A percentile compares a stretch with the other conserved stretches of the same genome.
Conservation (phyloP, 2,329 filamentous ascomycete genomes). For the Fusarium fracticaudum region DNA sequence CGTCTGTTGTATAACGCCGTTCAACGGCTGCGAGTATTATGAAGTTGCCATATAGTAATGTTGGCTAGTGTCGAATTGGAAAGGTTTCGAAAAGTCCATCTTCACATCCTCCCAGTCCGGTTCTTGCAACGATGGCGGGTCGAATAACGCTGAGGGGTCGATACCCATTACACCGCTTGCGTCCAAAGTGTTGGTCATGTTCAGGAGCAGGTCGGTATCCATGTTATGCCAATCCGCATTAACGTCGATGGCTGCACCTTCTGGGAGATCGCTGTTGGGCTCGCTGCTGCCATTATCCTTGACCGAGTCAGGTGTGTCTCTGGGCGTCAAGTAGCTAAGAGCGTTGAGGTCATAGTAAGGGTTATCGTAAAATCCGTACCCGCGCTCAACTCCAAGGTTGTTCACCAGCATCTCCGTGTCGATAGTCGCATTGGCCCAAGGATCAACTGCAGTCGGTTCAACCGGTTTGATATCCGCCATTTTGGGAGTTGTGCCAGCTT, state of each 20-base stretch:
- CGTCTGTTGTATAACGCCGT: slow-evolving; percentile 1
- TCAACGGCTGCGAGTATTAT: slow-evolving; percentile 10
- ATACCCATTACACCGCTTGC: slow-evolving; percentile 20
- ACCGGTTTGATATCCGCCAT: slow-evolving; percentile 42
- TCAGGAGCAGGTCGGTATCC: slow-evolving; percentile 54
- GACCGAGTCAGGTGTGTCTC: slow-evolving; percentile 72
- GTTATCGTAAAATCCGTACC: slow-evolving; percentile 48
- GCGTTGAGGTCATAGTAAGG: slow-evolving; percentile 57
- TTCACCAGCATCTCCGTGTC: slow-evolving; percentile 58
- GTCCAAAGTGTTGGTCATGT: slow-evolving; percentile 51
- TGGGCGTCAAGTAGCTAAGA: slow-evolving; percentile 65
- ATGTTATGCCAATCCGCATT: slow-evolving; percentile 61
- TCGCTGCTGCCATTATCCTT: slow-evolving; percentile 69
- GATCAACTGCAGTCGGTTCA: slow-evolving; percentile 39
- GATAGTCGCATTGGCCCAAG: slow-evolving; percentile 57
- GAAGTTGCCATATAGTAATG: slow-evolving; percentile 48
- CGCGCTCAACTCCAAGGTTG: slow-evolving; percentile 48
- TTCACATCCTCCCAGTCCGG: slow-evolving; percentile 62
- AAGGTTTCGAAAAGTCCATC: slow-evolving; percentile 62
- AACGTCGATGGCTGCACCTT: slow-evolving; percentile 63
- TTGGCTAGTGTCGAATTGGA: slow-evolving; percentile 58
- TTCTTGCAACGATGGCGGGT: slow-evolving; percentile 31
- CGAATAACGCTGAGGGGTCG: slow-evolving; percentile 45
- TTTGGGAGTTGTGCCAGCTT: slow-evolving; percentile 45
- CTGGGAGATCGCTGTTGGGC: slow-evolving; percentile 70